Evolutionary conservation across 305 asterid genomes (phyloP).

Genomic region (Withania somnifera): DNA sequence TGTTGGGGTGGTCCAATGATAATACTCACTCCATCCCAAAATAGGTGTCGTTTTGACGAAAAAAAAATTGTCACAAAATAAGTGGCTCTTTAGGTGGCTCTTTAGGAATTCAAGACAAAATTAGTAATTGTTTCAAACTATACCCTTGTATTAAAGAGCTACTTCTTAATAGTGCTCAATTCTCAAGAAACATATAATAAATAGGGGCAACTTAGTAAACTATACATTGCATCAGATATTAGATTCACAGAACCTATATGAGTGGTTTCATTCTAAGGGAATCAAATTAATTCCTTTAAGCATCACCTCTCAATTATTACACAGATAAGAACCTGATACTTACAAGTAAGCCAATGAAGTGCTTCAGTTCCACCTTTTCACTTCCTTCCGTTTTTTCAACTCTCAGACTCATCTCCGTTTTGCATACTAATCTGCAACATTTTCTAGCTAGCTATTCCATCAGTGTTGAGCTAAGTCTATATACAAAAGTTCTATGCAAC

Average conservation of each 20-base stretch:
- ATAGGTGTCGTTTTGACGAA: too few relatives aligned
- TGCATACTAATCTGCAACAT: not conserved
- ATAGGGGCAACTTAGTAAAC: too few relatives aligned
- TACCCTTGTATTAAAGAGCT: too few relatives aligned
- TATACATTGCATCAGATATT: not conserved
- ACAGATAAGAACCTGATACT: not conserved
- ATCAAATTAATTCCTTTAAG: not conserved
- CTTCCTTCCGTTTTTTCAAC: not conserved
- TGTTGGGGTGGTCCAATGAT: not conserved
- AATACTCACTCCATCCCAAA: too few relatives aligned
- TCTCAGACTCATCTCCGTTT: not conserved
- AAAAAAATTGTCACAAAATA: too few relatives aligned
- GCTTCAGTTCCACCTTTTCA: not conserved
- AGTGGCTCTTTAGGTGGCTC: too few relatives aligned
- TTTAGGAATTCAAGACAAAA: too few relatives aligned
- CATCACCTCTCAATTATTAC: not conserved
- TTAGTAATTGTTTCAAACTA: too few relatives aligned
- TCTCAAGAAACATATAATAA: too few relatives aligned
- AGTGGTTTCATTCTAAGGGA: not conserved
- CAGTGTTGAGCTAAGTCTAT: not conserved
- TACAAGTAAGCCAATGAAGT: not conserved
- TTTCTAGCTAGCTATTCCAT: not conserved
- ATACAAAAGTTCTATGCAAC: not conserved
- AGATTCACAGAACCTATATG: not conserved
- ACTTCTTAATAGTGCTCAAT: too few relatives aligned